Conservation (phyloP, 2,329 filamentous ascomycete genomes). For the Incumbomyces lentus region DNA sequence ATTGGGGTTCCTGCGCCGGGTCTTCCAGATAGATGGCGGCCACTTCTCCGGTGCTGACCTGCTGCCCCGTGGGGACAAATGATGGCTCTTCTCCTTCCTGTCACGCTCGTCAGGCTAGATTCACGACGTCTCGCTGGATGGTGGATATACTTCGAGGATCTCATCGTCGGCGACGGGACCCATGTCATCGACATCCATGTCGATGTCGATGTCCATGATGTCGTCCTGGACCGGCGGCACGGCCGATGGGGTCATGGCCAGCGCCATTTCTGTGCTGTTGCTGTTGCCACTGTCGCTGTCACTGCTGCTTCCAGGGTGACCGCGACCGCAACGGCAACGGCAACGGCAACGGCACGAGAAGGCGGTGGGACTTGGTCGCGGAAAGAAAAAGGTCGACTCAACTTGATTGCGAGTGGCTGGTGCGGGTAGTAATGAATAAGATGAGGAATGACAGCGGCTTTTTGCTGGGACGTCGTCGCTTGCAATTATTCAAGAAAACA, state of each 20-base stretch:
- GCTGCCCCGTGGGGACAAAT: slow-evolving; percentile 15
- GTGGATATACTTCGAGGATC: slow-evolving; percentile 19
- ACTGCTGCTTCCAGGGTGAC: background rate
- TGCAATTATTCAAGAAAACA: no score
- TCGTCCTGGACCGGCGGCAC: slow-evolving; percentile 15
- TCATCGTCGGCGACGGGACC: slow-evolving; percentile 16
- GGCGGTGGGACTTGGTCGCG: no score
- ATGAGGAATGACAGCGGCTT: no score
- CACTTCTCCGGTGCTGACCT: slow-evolving; percentile 11
- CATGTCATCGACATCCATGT: slow-evolving; percentile 20
- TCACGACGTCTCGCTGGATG: background rate
- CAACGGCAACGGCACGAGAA: no score
- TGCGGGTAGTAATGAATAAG: no score
- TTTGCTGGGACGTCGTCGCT: no score
- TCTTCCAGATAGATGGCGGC: slow-evolving; percentile 22
- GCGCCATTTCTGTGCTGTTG: slow-evolving; percentile 11
- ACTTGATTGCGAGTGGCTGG: no score
- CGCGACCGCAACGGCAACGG: no score
- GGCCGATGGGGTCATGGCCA: slow-evolving; percentile 14
- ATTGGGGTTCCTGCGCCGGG: slow-evolving; percentile 19
- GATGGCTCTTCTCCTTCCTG: slow-evolving; percentile 20
- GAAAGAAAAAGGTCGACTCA: no score
- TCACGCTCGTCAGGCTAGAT: slow-evolving; percentile 10
- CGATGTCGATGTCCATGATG: slow-evolving; percentile 22
- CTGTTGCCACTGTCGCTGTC: background rate